phyloP scores from a whole-genome alignment of 768 basidiomycete species.

The Nidularia pulvinata region DNA sequence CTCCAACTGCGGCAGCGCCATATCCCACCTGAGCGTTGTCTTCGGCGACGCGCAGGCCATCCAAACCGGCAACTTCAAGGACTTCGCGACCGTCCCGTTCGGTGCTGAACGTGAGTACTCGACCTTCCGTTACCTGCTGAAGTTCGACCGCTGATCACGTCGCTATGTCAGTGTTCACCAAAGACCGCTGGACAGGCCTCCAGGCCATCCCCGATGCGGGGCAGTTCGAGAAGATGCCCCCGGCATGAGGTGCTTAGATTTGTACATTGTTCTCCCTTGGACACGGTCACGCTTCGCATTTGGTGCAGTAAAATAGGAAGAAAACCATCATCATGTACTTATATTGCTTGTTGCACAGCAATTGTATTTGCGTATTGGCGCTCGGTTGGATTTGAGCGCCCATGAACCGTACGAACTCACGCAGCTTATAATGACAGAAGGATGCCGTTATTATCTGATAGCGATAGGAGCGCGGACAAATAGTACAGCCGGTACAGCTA shows the following conservation, averaged over 20 bases:
- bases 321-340: too few relatives aligned
- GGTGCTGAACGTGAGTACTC: conserved; percentile 23
- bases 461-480: too few relatives aligned
- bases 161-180: conserved; percentile 2
- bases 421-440: too few relatives aligned
- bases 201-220: neutral
- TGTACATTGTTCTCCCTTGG: too few relatives aligned
- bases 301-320: too few relatives aligned
- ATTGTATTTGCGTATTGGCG: too few relatives aligned
- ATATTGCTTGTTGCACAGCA: too few relatives aligned
- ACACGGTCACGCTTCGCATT: too few relatives aligned
- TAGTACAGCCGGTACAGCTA: too few relatives aligned
- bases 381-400: too few relatives aligned
- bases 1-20: conserved; percentile 30
- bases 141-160: neutral
- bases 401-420: too few relatives aligned
- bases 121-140: neutral
- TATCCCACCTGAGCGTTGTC: conserved; percentile 26
- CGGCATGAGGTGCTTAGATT: neutral
- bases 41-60: conserved; percentile 33
- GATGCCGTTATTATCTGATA: too few relatives aligned
- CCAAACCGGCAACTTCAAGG: conserved; percentile 33
- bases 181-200: conserved; percentile 5
- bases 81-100: conserved; percentile 25
- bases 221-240: conserved; percentile 4